Base-by-base conservation (phyloP, 2,329 filamentous ascomycete species). In the Ascochyta rabiei region DNA sequence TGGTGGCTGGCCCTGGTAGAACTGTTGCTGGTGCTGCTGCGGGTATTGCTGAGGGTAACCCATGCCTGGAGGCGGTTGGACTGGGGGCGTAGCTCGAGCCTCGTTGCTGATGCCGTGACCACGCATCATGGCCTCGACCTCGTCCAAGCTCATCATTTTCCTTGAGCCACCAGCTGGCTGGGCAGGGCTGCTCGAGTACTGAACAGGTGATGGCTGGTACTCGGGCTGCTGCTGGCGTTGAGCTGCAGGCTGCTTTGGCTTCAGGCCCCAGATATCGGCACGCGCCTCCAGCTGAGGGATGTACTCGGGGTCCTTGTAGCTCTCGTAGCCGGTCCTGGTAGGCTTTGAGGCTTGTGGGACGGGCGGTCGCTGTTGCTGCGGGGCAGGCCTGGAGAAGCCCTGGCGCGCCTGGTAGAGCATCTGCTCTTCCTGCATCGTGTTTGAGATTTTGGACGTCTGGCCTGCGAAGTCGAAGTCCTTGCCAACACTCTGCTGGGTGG, bases 401-500 rank as follows among this genome's bases (percentile, higher is more conserved):
- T 89, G 87, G 61, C 93, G 87, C 48, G 92, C 87, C 66, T 85
- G 86, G 76, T 88, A 97, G 53, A 92, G 87, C 68, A 92, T 81
- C 71, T 96, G 90, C 77, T 98, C 95, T 76, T 98, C 92, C 62
- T 91, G 89, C 65, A 99, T 89, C 31, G 89, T 92, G 77, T 88
- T 84, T 18, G 92, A 84, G 35, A 96, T 90, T 76, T 93, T 87
- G 53, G 93, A 93, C 6, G 95, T 99, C 70, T 90, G 88, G 35
- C 93, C 93, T 62, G 96, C 96, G 77, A 98, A 99, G 75, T 99
- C 95, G 69, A 98, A 98, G 76, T 99, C 93, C 74, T 90, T 96
- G 71, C 93, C 93, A 55, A 95, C 85, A 10, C 80, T 68, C 63
- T 82, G 75, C 66, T 78, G 74, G 30, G 76, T 77, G 47, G 74